These are phyloP conservation scores for Neophaeococcomyces mojaviensis DNA, from an alignment of 2,329 filamentous ascomycete species.

Conservation along the genomic window DNA sequence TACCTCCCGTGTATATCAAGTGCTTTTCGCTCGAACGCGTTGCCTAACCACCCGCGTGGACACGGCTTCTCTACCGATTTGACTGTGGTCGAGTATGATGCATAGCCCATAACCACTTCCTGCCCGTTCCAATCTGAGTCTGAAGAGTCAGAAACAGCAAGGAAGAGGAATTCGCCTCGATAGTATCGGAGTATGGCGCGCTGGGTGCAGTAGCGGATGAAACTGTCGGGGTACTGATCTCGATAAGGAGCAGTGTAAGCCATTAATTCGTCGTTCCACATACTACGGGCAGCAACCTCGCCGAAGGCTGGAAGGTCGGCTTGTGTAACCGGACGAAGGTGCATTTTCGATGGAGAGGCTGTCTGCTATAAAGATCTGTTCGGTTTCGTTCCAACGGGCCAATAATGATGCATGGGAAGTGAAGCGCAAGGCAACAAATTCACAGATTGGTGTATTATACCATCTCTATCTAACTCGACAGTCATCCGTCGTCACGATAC, in stretches of 20 bases:
- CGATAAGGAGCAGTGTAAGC: background rate
- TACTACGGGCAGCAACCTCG: background rate
- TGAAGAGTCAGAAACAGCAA: constrained; percentile 1
- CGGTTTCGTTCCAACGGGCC: no score
- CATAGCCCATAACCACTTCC: constrained; percentile 8
- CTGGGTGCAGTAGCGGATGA: background rate
- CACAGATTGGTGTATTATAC: no score
- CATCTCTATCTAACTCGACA: no score
- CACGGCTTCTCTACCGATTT: background rate
- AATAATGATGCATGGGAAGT: no score
- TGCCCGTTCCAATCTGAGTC: constrained; percentile 5
- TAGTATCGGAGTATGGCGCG: constrained; percentile 3
- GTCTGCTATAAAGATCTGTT: no score
- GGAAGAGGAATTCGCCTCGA: constrained; percentile 4
- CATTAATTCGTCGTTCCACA: constrained; percentile 7
- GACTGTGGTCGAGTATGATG: constrained; percentile 2
- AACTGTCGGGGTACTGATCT: constrained; percentile 2
- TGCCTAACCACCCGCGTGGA: constrained; percentile 3
- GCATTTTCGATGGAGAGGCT: background rate
- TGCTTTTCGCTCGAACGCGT: constrained; percentile 1
- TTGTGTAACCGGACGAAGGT: constrained; percentile 1
- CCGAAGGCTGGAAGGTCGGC: constrained; percentile 2
- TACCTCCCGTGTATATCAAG: background rate
- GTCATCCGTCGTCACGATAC: no score
- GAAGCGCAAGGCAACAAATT: no score